phyloP scores from a whole-genome alignment of 2,329 filamentous ascomycete species.

The Sclerotinia sclerotiorum region DNA sequence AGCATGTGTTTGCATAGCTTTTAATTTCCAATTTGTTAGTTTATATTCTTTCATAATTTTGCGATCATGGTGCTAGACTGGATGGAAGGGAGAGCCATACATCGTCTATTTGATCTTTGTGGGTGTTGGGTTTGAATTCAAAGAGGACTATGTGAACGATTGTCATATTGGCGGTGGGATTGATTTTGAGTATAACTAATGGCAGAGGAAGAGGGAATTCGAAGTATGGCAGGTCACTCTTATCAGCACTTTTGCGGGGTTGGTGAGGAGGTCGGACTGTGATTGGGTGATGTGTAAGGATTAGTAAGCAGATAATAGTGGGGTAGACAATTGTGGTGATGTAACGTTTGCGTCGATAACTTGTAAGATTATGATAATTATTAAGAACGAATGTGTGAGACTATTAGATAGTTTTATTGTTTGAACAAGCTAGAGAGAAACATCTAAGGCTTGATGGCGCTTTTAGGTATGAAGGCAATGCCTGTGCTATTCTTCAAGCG shows the following conservation, averaged over 20 bases:
- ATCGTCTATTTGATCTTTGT: conserved; percentile 52
- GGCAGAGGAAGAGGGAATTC: background rate
- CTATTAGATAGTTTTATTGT: too few relatives aligned
- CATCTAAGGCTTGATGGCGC: too few relatives aligned
- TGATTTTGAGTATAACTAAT: background rate
- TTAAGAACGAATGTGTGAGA: too few relatives aligned
- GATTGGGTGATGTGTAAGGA: background rate
- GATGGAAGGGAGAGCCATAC: conserved; percentile 45
- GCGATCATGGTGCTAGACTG: background rate
- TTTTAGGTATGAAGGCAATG: too few relatives aligned
- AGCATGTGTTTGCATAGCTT: conserved; percentile 59
- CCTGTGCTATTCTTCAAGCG: too few relatives aligned
- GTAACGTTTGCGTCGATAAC: background rate
- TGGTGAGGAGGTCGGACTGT: background rate
- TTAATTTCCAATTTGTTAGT: background rate
- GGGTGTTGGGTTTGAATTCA: conserved; percentile 57
- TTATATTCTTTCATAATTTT: background rate
- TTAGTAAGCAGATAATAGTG: background rate
- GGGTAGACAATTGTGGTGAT: background rate
- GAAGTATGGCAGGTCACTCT: background rate
- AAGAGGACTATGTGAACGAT: conserved; percentile 70
- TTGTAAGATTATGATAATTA: too few relatives aligned
- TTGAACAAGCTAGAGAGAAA: too few relatives aligned
- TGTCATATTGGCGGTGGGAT: conserved; percentile 48
- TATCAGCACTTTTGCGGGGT: background rate